Evolutionary conservation across 495 filamentous ascomycete genomes (phyloP).

Genomic region (Penicillium ochrochloron): DNA sequence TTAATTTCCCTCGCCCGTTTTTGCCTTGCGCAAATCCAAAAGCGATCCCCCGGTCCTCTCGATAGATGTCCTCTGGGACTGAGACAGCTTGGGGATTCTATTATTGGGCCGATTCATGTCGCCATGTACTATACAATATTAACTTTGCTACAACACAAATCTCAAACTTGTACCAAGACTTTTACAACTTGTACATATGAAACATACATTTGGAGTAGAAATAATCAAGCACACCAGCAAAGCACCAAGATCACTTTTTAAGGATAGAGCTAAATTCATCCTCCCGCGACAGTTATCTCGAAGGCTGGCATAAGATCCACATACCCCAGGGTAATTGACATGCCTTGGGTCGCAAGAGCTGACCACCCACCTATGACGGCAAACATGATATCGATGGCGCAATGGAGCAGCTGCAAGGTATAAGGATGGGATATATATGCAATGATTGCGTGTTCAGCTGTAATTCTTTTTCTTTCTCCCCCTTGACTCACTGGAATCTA

Average conservation of each 20-base stretch:
- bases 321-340: neutral
- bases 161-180: neutral
- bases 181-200: neutral
- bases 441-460: neutral
- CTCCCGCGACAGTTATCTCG: neutral
- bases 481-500: neutral
- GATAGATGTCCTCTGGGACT: neutral
- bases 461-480: neutral
- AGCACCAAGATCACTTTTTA: neutral
- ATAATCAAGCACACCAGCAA: neutral
- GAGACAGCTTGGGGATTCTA: neutral
- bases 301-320: constrained; percentile 1
- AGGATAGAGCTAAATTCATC: neutral
- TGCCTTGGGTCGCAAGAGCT: neutral
- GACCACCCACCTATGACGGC: constrained; percentile 15
- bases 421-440: neutral
- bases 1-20: constrained; percentile 19
- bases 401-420: constrained; percentile 19
- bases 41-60: neutral
- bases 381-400: constrained; percentile 18
- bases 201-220: neutral
- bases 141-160: neutral
- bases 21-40: neutral
- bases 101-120: neutral
- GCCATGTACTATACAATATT: constrained; percentile 4